Base-by-base conservation (phyloP, 2,329 filamentous ascomycete species). In the Pseudogymnoascus sp. region DNA sequence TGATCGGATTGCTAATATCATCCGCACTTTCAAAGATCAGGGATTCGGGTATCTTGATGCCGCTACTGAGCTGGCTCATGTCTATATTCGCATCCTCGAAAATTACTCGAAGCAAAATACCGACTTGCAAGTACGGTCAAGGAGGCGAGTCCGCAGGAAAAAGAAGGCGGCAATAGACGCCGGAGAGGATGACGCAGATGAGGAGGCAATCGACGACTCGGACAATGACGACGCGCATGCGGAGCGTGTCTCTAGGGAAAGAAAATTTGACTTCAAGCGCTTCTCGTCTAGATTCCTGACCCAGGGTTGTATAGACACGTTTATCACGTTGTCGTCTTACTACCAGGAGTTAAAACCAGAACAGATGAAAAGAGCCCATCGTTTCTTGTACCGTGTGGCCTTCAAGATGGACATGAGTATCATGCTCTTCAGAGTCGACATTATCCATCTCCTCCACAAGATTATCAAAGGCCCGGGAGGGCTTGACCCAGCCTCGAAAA, bases 321-420 rank as follows among this genome's bases (percentile, higher is more conserved):
- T 96, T 72, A 82, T 96, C 31, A 80, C 85, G 2, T 92, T 97
- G 67, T 86, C 87, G 0, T 84, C 82, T 56, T 93, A 86, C 76
- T 97, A 96, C 76, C 82, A 81, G 42, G 95, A 99, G 67, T 81
- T 99, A 10, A 83, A 86, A 61, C 80, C 86, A 1, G 81, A 86
- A 38, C 95, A 99, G 73, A 79, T 97, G 38, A 97, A 97, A 77
- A 86, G 95, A 5, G 88, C 88, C 11, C 95, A 97, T 76, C 88
- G 95, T 6, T 99, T 93, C 74, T 93, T 99, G 71, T 96, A 97
- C 72, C 88, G 93, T 0, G 82, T 96, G 10, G 92, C 92, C 0
- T 97, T 97, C 80, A 99, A 97, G 76, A 90, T 96, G 74, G 91
- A 97, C 56, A 87, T 95, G 78, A 87, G 87, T 63, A 87, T 97